Conservation (phyloP, 805 yeast genomes). For the Metschnikowia chrysomelidarum region DNA sequence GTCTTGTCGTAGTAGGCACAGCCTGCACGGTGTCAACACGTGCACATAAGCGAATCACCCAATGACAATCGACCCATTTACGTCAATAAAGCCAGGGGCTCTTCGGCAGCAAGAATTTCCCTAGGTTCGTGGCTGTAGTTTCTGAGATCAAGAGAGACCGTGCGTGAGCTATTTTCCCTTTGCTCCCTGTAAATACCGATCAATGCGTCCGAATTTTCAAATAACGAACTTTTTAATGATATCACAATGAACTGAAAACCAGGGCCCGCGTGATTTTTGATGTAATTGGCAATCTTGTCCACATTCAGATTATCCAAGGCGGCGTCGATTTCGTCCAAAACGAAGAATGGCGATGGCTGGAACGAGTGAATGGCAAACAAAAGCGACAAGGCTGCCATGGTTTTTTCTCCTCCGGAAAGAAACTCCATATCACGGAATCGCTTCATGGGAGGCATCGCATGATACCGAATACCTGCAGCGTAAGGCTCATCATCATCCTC, state of each 20-base stretch:
- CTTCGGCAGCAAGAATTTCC: conserved; percentile 7
- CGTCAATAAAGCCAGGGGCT: conserved; percentile 1
- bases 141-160: conserved; percentile 70
- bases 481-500: conserved; percentile 93
- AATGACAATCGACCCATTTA: background rate
- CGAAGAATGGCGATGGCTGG: conserved; percentile 94
- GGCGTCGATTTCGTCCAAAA: conserved; percentile 96
- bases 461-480: conserved; percentile 76
- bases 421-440: conserved; percentile 90
- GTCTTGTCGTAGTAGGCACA: no score
- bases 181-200: conserved; percentile 93
- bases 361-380: conserved; percentile 86
- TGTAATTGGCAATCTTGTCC: conserved; percentile 80
- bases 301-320: conserved; percentile 92
- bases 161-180: conserved; percentile 64
- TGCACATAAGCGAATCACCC: background rate
- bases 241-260: conserved; percentile 90
- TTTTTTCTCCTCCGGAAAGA: conserved; percentile 94
- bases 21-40: no score
- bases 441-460: conserved; percentile 96
- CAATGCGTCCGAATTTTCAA: conserved; percentile 83
- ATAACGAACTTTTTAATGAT: conserved; percentile 81
- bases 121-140: conserved; percentile 37
- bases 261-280: conserved; percentile 70
- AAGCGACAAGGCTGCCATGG: conserved; percentile 92